These are phyloP conservation scores for Xylaria intraflava DNA, from an alignment of 495 filamentous ascomycete genomes.

Conservation along the genomic window DNA sequence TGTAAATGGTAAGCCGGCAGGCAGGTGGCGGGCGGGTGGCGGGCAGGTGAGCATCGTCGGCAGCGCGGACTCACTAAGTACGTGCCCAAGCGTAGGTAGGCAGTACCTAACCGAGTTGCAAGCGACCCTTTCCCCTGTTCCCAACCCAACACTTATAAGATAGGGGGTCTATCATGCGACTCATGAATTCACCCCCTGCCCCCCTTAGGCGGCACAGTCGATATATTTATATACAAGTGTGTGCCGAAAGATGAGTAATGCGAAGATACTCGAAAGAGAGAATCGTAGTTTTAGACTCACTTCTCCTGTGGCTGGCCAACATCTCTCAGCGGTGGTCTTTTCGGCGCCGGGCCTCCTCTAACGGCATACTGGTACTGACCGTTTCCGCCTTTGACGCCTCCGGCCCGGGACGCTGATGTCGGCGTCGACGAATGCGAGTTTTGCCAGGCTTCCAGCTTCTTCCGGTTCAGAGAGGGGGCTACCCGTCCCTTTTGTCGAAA, in stretches of 20 bases:
- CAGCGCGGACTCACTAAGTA: no score
- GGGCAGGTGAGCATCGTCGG: no score
- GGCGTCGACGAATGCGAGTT: slow-evolving; percentile 18
- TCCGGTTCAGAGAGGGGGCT: slow-evolving; percentile 15
- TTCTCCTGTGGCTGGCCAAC: background rate
- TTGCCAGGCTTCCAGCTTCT: slow-evolving; percentile 28
- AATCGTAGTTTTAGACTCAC: slow-evolving; percentile 4
- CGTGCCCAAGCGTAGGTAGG: no score
- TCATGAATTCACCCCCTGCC: background rate
- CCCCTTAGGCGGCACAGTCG: background rate
- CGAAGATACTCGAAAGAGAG: background rate
- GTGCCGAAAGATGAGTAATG: background rate
- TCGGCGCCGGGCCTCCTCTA: slow-evolving; percentile 20
- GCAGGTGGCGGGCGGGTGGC: no score
- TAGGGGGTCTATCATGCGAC: no score
- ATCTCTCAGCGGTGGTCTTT: slow-evolving; percentile 13
- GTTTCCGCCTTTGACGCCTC: slow-evolving; percentile 22
- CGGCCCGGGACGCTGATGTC: background rate
- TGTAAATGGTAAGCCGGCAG: no score
- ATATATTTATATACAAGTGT: background rate
- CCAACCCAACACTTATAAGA: no score
- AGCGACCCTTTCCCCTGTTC: no score
- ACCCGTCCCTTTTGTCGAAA: slow-evolving; percentile 23
- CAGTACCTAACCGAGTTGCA: no score
- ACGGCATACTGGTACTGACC: slow-evolving; percentile 24